These are phyloP conservation scores for Stereocaulon alpinum DNA, from an alignment of 495 filamentous ascomycete genomes.

Conservation along the genomic window DNA sequence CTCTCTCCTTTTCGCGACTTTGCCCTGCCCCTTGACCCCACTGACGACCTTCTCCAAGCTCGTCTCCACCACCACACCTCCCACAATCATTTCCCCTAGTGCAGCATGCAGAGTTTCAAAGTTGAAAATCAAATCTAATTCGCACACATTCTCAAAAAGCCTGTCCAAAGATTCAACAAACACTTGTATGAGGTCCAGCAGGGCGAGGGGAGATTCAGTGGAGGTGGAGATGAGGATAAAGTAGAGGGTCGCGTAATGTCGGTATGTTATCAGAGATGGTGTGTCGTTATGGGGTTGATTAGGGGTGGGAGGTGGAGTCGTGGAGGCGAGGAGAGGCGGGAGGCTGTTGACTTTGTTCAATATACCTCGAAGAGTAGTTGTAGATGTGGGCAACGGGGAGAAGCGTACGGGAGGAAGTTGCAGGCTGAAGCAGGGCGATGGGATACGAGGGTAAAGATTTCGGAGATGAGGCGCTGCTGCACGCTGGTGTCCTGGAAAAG, in stretches of 20 bases:
- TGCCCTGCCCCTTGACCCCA: conserved; percentile 75
- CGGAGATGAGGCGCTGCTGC: conserved; percentile 89
- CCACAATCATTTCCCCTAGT: conserved; percentile 89
- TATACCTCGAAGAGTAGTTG: background rate
- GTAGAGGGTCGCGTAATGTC: conserved; percentile 94
- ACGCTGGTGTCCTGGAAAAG: conserved; percentile 72
- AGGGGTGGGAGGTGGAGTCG: conserved; percentile 34
- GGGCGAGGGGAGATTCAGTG: conserved; percentile 87
- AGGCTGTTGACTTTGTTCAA: conserved; percentile 30
- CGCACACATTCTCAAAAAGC: conserved; percentile 96
- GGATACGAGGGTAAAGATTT: conserved; percentile 95
- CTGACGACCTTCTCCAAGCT: conserved; percentile 76
- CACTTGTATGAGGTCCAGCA: conserved; percentile 94
- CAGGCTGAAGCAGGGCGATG: conserved; percentile 79
- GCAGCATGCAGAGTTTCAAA: conserved; percentile 93
- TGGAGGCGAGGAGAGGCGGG: conserved; percentile 57
- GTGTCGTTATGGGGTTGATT: conserved; percentile 64
- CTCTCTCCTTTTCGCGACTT: conserved; percentile 55
- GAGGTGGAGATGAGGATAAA: conserved; percentile 98
- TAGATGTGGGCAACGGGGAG: background rate
- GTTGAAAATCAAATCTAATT: conserved; percentile 96
- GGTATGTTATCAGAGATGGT: conserved; percentile 93
- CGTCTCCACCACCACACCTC: conserved; percentile 92
- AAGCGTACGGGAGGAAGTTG: conserved; percentile 74
- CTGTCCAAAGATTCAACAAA: conserved; percentile 93